Percentiles rank a stretch among this genome's conserved stretches.
phyloP scores from a whole-genome alignment of 1,284 basidiomycete species.

The Anthracocystis setariae region DNA sequence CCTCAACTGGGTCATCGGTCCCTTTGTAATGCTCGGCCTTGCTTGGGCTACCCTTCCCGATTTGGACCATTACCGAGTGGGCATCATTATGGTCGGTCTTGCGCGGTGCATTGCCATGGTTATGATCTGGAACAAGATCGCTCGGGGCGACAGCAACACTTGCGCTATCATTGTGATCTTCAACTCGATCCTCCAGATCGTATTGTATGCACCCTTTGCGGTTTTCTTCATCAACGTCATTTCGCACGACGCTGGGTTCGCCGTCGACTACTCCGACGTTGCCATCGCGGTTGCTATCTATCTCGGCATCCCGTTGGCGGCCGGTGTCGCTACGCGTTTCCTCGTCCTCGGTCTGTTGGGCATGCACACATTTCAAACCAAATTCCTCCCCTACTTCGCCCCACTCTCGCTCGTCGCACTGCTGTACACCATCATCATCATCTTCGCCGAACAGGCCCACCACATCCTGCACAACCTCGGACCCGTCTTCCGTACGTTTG shows the following conservation, averaged over 20 bases:
- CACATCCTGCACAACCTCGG: constrained; percentile 60
- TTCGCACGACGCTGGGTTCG: constrained; percentile 67
- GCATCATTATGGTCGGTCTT: constrained; percentile 75
- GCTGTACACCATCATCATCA: constrained; percentile 76
- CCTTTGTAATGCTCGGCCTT: constrained; percentile 79
- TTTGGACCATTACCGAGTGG: constrained; percentile 66
- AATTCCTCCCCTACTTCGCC: constrained; percentile 77
- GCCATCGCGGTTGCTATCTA: constrained; percentile 77
- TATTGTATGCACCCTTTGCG: constrained; percentile 80
- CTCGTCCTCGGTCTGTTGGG: constrained; percentile 71
- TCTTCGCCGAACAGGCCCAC: constrained; percentile 77
- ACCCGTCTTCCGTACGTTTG: constrained; percentile 70
- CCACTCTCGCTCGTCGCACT: constrained; percentile 75
- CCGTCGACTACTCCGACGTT: constrained; percentile 76
- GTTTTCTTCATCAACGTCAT: constrained; percentile 82
- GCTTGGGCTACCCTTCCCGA: constrained; percentile 88
- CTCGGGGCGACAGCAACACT: constrained; percentile 78
- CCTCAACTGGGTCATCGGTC: constrained; percentile 84
- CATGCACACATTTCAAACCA: constrained; percentile 71
- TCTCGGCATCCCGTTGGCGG: constrained; percentile 75
- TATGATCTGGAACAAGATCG: constrained; percentile 75
- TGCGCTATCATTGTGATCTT: constrained; percentile 77
- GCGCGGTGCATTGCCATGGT: constrained; percentile 70
- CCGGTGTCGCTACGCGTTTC: constrained; percentile 78
- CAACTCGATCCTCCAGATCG: constrained; percentile 76